phyloP scores from a whole-genome alignment of 176 grass and related monocot genomes.

The Bolboschoenus planiculmis region DNA sequence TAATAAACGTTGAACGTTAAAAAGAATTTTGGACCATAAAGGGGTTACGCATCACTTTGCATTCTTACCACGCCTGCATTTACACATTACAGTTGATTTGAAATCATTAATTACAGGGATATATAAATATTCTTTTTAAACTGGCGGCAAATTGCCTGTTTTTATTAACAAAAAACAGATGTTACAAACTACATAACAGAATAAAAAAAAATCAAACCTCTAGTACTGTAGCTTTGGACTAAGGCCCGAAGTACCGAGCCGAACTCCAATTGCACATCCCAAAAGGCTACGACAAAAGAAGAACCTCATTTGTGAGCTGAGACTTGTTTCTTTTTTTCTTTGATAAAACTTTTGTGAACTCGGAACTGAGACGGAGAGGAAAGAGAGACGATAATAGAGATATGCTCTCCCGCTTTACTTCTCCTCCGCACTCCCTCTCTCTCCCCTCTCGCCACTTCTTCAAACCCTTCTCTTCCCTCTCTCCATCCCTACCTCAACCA shows the following conservation, averaged over 20 bases:
- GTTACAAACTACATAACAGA: no score
- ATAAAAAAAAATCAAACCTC: no score
- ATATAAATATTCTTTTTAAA: no score
- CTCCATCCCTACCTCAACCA: neutral
- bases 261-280: neutral
- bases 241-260: neutral
- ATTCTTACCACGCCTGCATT: no score
- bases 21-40: neutral
- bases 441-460: constrained; percentile 6
- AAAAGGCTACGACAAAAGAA: no score
- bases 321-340: no score
- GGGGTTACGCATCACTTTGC: neutral
- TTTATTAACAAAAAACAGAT: no score
- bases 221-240: neutral
- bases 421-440: neutral
- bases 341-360: no score
- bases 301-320: no score
- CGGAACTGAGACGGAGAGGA: neutral
- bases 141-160: no score
- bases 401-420: neutral
- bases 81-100: no score
- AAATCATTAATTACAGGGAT: no score
- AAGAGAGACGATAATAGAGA: neutral
- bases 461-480: neutral
- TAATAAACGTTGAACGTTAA: neutral